Evolutionary conservation across 768 basidiomycete genomes (phyloP), one percentile per base, ranked within the genome.

Genomic region (Mrakia frigida): DNA sequence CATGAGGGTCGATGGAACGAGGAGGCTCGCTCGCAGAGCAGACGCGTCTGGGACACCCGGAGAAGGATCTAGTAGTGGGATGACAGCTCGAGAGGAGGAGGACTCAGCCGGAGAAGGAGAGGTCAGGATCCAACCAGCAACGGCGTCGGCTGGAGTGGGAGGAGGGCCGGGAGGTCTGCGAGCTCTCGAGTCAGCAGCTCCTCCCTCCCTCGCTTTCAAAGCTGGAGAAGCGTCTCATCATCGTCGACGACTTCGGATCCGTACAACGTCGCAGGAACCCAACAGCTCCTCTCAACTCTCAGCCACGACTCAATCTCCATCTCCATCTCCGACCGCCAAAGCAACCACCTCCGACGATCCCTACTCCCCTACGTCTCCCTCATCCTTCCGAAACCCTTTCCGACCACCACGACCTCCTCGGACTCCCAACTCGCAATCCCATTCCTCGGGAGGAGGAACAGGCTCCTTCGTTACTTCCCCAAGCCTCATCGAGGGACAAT

Each of bases 1-100:
- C 37, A 72, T 72, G 70, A 41, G 76, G 14, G 76, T 77, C 39
- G 63, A 71, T 6, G 76, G 71, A 9, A 35, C 63, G 18, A 50
- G 61, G 41, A 56, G 73, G 61, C 21, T 61, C 31, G 63, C 73
- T 41, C 65, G 65, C 4, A 39, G 65, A 21, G 21, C 37, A n/a
- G 35, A 68, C 7, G 16, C 23, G 0, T 23, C 37, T 39, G 56
- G 28, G 56, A n/a, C 37, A 6, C 23, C 23, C 21, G 37, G 35
- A 7, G 65, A 39, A n/a, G 25, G 35, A 3, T 68, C 39, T 5
- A 39, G 35, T n/a, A 68, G 16, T 21, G 25, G 37, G 37, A 35
- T 37, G n/a, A 35, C 37, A 21, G 31, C 63, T 39, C 35, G 35
- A n/a, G 65, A 35, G 65, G 37, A 41, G 37, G 65, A 68, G 25